These are phyloP conservation scores for Aurifilum marmelostoma DNA, from an alignment of 2,329 filamentous ascomycete genomes.

Conservation along the genomic window DNA sequence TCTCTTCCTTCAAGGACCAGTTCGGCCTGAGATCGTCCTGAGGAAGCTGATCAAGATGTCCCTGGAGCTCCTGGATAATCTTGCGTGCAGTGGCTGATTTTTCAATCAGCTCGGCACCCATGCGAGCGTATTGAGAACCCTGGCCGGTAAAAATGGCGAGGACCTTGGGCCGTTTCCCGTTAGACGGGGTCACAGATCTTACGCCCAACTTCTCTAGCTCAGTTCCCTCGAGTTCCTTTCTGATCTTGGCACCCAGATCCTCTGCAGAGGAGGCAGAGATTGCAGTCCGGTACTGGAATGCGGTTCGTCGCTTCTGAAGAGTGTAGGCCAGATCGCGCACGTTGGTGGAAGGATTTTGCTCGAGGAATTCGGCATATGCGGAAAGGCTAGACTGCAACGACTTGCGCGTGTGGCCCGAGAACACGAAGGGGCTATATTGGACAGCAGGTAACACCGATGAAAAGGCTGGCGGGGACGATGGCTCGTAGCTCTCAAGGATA, in stretches of 20 bases:
- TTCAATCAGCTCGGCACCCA: slow-evolving; percentile 39
- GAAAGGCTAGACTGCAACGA: neutral
- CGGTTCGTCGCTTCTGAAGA: neutral
- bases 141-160: neutral
- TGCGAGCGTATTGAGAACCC: slow-evolving; percentile 38
- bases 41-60: slow-evolving; percentile 3
- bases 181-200: neutral
- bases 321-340: neutral
- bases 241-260: neutral
- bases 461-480: neutral
- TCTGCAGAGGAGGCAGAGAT: neutral
- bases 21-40: slow-evolving; percentile 9
- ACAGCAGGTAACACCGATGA: neutral
- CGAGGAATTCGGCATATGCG: neutral
- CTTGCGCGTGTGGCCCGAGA: slow-evolving; percentile 31
- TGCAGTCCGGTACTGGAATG: neutral
- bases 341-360: neutral
- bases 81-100: slow-evolving; percentile 30
- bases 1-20: slow-evolving; percentile 18
- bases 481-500: slow-evolving; percentile 16
- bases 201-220: neutral
- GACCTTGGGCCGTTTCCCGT: neutral
- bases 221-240: neutral
- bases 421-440: slow-evolving; percentile 29
- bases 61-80: slow-evolving; percentile 1